A percentile compares a stretch with the other conserved stretches of the same genome.
These are phyloP conservation scores for Fusarium buxicola DNA, from an alignment of 2,329 filamentous ascomycete genomes.

Conservation along the genomic window DNA sequence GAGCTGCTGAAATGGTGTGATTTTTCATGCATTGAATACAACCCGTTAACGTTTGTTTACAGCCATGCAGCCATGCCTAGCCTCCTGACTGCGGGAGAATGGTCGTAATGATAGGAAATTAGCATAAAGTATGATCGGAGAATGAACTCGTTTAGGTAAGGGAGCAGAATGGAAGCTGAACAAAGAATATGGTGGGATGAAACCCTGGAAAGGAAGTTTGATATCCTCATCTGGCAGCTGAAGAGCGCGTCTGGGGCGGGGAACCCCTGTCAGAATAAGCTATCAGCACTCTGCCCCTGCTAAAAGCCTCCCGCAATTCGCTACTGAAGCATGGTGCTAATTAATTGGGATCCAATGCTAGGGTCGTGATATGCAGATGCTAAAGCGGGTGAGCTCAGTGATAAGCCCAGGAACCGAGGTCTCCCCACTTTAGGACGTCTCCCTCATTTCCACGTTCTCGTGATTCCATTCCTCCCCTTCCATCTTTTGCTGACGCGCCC, in stretches of 20 bases:
- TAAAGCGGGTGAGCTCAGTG: slow-evolving; percentile 10
- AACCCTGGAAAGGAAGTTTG: slow-evolving; percentile 1
- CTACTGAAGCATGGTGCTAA: slow-evolving; percentile 25
- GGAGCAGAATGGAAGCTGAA: neutral
- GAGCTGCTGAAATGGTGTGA: slow-evolving; percentile 1
- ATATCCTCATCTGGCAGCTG: slow-evolving; percentile 9
- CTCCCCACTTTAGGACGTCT: slow-evolving; percentile 33
- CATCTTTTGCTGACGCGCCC: neutral
- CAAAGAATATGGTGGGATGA: neutral
- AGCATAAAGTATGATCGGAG: neutral
- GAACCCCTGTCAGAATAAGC: slow-evolving; percentile 28
- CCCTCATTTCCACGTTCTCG: slow-evolving; percentile 42
- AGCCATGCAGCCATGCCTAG: neutral
- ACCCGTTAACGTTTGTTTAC: neutral
- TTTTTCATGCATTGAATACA: neutral
- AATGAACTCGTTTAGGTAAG: neutral
- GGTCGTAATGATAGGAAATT: neutral
- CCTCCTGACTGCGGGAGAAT: neutral
- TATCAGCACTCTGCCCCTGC: neutral
- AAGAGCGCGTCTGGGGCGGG: slow-evolving; percentile 30
- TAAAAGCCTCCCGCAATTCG: slow-evolving; percentile 15
- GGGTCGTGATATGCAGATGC: slow-evolving; percentile 24
- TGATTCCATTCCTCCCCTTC: slow-evolving; percentile 31
- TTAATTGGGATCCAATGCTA: slow-evolving; percentile 32
- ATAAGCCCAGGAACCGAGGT: slow-evolving; percentile 34